phyloP scores from a whole-genome alignment of 2,329 filamentous ascomycete genomes.

The Coniochaeta ligniaria region DNA sequence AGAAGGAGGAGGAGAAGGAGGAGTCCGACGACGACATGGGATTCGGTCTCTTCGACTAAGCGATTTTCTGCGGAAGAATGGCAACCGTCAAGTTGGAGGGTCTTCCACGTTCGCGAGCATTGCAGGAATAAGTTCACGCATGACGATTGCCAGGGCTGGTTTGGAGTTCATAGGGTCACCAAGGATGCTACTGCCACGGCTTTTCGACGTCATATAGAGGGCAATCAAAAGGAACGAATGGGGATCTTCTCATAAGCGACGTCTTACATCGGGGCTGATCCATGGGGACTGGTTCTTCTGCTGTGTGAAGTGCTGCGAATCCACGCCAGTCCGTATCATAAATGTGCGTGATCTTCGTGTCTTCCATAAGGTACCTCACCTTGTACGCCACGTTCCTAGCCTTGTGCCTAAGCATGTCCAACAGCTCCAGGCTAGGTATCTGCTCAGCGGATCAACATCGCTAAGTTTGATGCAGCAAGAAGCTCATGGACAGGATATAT shows the following conservation, averaged over 20 bases:
- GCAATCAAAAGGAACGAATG: slow-evolving; percentile 2
- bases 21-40: slow-evolving; percentile 72
- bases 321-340: neutral
- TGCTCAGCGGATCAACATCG: neutral
- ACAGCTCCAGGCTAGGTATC: too few species aligned
- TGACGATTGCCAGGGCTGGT: slow-evolving; percentile 2
- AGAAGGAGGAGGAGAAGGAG: slow-evolving; percentile 69
- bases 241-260: neutral
- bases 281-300: neutral
- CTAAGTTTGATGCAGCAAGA: neutral
- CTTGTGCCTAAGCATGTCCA: too few species aligned
- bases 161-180: neutral
- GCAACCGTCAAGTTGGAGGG: neutral
- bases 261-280: neutral
- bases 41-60: slow-evolving; percentile 71
- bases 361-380: neutral
- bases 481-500: neutral
- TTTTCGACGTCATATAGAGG: slow-evolving; percentile 2
- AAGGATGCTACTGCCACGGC: neutral
- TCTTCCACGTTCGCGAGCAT: neutral
- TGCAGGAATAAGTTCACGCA: neutral
- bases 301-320: neutral
- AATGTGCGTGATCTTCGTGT: neutral
- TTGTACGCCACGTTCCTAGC: too few species aligned
- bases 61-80: slow-evolving; percentile 13